Evolutionary conservation across 768 basidiomycete species (phyloP), one percentile per base, ranked within the genome.

Genomic region (Obba rivulosa): DNA sequence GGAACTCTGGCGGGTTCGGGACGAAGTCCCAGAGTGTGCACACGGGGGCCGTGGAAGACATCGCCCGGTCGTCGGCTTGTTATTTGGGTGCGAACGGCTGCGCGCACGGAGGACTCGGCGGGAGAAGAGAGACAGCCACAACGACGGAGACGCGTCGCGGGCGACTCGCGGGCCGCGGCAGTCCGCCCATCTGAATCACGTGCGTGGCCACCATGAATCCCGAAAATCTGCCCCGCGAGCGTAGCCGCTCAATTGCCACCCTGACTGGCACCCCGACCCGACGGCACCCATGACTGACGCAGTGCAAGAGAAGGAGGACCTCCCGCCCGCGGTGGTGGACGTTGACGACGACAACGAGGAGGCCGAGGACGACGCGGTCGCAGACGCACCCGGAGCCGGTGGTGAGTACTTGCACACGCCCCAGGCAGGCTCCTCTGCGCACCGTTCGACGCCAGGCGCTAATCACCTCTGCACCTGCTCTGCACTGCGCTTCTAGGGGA

Each of bases 401-500:
- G 45, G 62, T 46, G 20, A 44, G 45, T 4, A 10, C 14, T 43
- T 16, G 5, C 10, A 31, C 28, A 31, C 20, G 44, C 3, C 23
- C 25, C 24, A 21, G 8, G 11, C 31, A 25, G 16, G 36, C 22
- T 4, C 13, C 28, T 13, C 28, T 13, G 13, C 31, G 21, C 7
- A 4, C 13, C 4, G 31, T 10, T 24, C 31, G 44, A 31, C 22
- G 16, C n/a, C 10, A 7, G 14, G n/a, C 24, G 17, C 13, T 17
- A 28, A 37, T 11, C 7, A 34, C 13, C 31, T 14, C 43, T 41
- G 38, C 39, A 4, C 21, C 3, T 36, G 4, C 21, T 10, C 41
- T 18, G 35, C 22, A 44, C 38, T 24, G 46, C 28, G 28, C 28
- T 31, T 31, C 28, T 23, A 62, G 81, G 75, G 18, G 81, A 82